phyloP scores from a whole-genome alignment of 768 basidiomycete species.

The Boletus fagicola region DNA sequence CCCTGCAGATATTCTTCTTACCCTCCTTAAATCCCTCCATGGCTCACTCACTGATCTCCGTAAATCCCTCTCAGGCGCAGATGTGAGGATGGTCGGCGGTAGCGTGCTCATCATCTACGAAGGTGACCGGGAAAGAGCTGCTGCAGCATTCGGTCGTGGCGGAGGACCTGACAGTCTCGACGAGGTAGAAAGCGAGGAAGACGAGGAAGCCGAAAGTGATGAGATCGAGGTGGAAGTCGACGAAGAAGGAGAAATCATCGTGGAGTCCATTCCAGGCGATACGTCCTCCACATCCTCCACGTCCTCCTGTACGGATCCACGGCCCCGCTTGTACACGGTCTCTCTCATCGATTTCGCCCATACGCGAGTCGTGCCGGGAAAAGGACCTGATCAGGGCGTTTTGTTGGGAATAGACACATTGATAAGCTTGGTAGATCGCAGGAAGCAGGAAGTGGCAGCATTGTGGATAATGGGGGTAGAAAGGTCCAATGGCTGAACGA shows the following conservation, averaged over 20 bases:
- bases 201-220: conserved; percentile 39
- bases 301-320: conserved; percentile 31
- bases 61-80: conserved; percentile 46
- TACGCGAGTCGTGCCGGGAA: conserved; percentile 60
- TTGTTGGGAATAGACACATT: conserved; percentile 71
- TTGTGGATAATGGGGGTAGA: neutral
- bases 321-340: conserved; percentile 46
- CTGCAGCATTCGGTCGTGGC: conserved; percentile 37
- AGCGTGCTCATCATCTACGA: conserved; percentile 85
- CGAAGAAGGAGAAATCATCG: conserved; percentile 23
- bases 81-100: conserved; percentile 79
- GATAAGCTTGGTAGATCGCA: conserved; percentile 55
- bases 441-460: conserved; percentile 45
- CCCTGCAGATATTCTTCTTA: conserved; percentile 50
- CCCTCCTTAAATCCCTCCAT: conserved; percentile 56
- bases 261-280: conserved; percentile 19
- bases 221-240: conserved; percentile 38
- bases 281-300: conserved; percentile 31
- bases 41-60: conserved; percentile 52
- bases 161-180: conserved; percentile 17
- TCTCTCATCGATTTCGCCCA: conserved; percentile 96
- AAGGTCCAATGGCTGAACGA: neutral
- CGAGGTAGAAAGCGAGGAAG: conserved; percentile 33
- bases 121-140: conserved; percentile 47
- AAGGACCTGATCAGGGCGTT: conserved; percentile 79